Evolutionary conservation across 2,329 filamentous ascomycete genomes (phyloP).

Genomic region (Sodiomyces alkalinus): DNA sequence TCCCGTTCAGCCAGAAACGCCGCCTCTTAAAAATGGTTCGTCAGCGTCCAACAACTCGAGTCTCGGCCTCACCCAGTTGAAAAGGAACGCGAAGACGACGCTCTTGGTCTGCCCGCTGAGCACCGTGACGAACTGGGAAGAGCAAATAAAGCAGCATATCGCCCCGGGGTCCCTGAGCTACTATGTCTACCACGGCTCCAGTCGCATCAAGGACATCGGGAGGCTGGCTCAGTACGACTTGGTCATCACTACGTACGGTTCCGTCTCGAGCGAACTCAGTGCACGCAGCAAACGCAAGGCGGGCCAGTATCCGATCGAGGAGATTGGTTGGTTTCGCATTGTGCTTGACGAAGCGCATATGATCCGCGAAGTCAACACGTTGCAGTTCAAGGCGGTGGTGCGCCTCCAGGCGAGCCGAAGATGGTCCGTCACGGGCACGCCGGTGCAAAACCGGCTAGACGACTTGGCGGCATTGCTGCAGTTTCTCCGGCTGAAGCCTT

Average conservation of each 20-base stretch:
- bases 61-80: constrained; percentile 35
- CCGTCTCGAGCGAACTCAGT: constrained; percentile 64
- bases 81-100: constrained; percentile 61
- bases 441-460: constrained; percentile 84
- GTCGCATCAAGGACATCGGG: constrained; percentile 52
- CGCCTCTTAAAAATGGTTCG: constrained; percentile 19
- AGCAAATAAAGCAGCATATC: constrained; percentile 77
- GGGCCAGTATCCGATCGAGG: constrained; percentile 50
- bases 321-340: constrained; percentile 83
- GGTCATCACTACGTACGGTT: constrained; percentile 86
- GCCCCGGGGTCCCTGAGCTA: constrained; percentile 47
- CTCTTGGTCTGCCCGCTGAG: constrained; percentile 80
- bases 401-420: constrained; percentile 63
- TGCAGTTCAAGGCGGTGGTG: constrained; percentile 75
- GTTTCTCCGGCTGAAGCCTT: constrained; percentile 73
- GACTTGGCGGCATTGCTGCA: constrained; percentile 77
- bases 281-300: constrained; percentile 45
- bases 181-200: constrained; percentile 77
- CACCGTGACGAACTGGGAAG: constrained; percentile 87
- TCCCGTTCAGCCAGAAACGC: constrained; percentile 32
- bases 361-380: constrained; percentile 72
- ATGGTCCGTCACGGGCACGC: constrained; percentile 96
- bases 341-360: constrained; percentile 91
- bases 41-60: constrained; percentile 20
- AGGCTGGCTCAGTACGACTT: constrained; percentile 63